Conservation (phyloP, 345 rosid genomes). For the Moricandia arvensis region DNA sequence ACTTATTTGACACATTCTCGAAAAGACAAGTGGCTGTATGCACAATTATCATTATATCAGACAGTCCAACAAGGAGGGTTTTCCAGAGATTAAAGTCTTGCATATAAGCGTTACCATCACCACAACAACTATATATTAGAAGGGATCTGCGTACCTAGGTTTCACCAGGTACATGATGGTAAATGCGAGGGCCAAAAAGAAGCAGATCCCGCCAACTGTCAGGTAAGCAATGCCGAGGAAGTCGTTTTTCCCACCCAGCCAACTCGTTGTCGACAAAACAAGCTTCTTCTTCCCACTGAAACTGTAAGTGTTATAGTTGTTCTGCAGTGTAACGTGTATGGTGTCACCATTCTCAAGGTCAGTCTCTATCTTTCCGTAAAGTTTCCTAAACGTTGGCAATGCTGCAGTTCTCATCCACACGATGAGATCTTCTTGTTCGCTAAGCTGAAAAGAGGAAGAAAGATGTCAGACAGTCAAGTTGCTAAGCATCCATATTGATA, state of each 20-base stretch:
- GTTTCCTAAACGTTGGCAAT: conserved; percentile 92
- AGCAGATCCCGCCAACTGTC: conserved; percentile 85
- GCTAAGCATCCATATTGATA: conserved; percentile 6
- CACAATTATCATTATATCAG: neutral
- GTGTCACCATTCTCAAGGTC: conserved; percentile 60
- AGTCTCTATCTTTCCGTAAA: conserved; percentile 88
- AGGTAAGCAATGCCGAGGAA: conserved; percentile 97
- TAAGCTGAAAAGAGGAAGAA: conserved; percentile 52
- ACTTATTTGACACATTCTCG: conserved; percentile 1
- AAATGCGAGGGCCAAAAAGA: conserved; percentile 81
- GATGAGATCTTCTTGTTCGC: conserved; percentile 88
- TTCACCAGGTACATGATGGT: conserved; percentile 78
- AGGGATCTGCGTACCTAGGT: conserved; percentile 63
- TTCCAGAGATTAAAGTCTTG: neutral
- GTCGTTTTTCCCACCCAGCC: conserved; percentile 99
- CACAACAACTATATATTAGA: conserved; percentile 5
- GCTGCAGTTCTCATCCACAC: conserved; percentile 99
- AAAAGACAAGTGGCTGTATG: conserved; percentile 1
- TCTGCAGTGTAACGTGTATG: conserved; percentile 54
- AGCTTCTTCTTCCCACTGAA: conserved; percentile 93
- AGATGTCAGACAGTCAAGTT: neutral
- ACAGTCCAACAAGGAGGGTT: neutral
- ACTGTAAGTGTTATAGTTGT: conserved; percentile 90
- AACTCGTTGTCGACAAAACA: conserved; percentile 93
- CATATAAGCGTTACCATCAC: conserved; percentile 9